A percentile compares a stretch with the other conserved stretches of the same genome.
phyloP scores from a whole-genome alignment of 805 yeast genomes.

The Zygoascus flipseniorum region DNA sequence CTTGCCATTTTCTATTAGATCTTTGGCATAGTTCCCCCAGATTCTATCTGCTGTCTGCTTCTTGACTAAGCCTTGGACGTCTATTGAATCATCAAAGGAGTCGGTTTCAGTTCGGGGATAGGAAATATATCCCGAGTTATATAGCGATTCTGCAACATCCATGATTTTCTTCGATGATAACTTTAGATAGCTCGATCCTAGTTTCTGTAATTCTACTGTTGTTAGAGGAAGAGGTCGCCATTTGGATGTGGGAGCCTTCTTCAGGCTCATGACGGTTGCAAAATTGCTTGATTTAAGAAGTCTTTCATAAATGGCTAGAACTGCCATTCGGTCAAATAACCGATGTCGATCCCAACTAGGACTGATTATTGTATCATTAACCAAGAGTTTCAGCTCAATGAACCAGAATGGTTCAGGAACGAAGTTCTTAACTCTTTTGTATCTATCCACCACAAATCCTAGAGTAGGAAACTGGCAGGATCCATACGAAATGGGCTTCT shows the following conservation, averaged over 20 bases:
- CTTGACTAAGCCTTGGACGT: slow-evolving; percentile 51
- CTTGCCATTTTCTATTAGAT: slow-evolving; percentile 33
- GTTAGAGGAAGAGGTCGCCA: slow-evolving; percentile 87
- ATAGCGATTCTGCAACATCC: slow-evolving; percentile 70
- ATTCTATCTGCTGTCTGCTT: slow-evolving; percentile 45
- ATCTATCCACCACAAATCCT: slow-evolving; percentile 93
- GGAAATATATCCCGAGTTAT: slow-evolving; percentile 78
- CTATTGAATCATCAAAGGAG: slow-evolving; percentile 68
- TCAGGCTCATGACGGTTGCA: slow-evolving; percentile 45
- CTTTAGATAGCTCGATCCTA: slow-evolving; percentile 66
- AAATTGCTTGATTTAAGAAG: slow-evolving; percentile 43
- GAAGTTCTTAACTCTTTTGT: slow-evolving; percentile 63
- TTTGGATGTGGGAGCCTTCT: slow-evolving; percentile 58
- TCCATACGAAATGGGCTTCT: slow-evolving; percentile 64
- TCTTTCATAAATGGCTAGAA: slow-evolving; percentile 55
- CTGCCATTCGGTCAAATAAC: slow-evolving; percentile 64
- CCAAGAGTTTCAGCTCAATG: slow-evolving; percentile 41
- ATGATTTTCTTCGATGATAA: slow-evolving; percentile 75
- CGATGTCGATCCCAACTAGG: slow-evolving; percentile 69
- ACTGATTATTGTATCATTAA: slow-evolving; percentile 21
- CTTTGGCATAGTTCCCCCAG: slow-evolving; percentile 70
- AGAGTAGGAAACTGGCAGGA: slow-evolving; percentile 94
- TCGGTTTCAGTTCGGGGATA: slow-evolving; percentile 99
- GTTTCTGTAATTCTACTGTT: slow-evolving; percentile 86
- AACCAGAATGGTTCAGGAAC: slow-evolving; percentile 76